Evolutionary conservation across 1,284 basidiomycete species (phyloP).

Genomic region (Cryptococcus jaspeensis): DNA sequence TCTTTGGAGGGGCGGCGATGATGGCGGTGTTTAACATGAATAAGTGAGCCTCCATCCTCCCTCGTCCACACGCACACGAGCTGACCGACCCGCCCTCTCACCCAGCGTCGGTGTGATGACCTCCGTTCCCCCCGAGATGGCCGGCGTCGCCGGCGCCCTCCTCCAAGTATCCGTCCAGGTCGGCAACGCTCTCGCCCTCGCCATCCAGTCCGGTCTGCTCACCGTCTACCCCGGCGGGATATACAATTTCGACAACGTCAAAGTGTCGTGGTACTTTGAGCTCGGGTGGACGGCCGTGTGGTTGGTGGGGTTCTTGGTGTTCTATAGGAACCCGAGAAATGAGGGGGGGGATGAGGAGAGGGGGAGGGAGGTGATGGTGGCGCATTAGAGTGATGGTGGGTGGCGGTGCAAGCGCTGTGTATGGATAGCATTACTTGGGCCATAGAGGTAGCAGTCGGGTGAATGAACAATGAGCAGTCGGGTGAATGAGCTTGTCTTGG

Average conservation of each 20-base stretch:
- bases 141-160: conserved; percentile 43
- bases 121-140: conserved; percentile 32
- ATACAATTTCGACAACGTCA: conserved; percentile 34
- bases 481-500: too few relatives aligned
- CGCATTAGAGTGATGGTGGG: too few relatives aligned
- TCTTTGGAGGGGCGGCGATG: conserved; percentile 33
- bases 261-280: conserved; percentile 39
- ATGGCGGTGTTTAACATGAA: conserved; percentile 25
- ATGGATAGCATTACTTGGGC: too few relatives aligned
- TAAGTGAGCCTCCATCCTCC: conserved; percentile 11
- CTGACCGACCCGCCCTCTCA: neutral
- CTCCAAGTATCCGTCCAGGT: conserved; percentile 43
- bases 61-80: neutral
- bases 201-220: conserved; percentile 44
- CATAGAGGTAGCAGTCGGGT: too few relatives aligned
- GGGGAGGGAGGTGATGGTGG: neutral
- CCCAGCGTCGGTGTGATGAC: conserved; percentile 40
- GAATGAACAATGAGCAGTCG: too few relatives aligned
- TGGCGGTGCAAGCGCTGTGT: too few relatives aligned
- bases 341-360: neutral
- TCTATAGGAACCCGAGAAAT: conserved; percentile 23
- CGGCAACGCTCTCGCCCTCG: conserved; percentile 38
- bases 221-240: conserved; percentile 36
- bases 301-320: conserved; percentile 32
- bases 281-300: conserved; percentile 41